A percentile compares a stretch with the other conserved stretches of the same genome.
These are phyloP conservation scores for Begonia masoniana DNA, from an alignment of 306 rosid species.

Conservation along the genomic window DNA sequence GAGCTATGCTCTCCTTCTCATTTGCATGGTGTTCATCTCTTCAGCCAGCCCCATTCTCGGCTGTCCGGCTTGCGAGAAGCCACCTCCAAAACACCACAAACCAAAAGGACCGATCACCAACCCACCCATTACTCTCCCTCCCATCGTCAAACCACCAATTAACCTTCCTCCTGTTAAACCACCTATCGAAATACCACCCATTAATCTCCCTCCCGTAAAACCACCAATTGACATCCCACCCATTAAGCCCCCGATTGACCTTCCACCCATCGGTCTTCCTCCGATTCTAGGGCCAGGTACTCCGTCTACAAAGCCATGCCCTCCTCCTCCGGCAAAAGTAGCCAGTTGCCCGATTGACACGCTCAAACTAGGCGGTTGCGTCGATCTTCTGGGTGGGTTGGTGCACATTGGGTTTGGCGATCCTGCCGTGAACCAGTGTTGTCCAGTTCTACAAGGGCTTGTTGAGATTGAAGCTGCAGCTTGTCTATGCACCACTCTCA, in stretches of 20 bases:
- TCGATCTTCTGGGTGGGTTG: slow-evolving; percentile 66
- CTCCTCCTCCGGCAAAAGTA: slow-evolving; percentile 28
- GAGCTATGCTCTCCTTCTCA: slow-evolving; percentile 39
- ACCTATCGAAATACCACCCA: slow-evolving; percentile 8
- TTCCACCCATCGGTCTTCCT: background rate
- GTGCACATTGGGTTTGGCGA: slow-evolving; percentile 75
- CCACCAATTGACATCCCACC: slow-evolving; percentile 21
- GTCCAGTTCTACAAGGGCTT: slow-evolving; percentile 70
- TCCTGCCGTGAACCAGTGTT: slow-evolving; percentile 59
- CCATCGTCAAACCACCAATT: slow-evolving; percentile 9
- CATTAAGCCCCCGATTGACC: slow-evolving; percentile 5
- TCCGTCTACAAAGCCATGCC: slow-evolving; percentile 21
- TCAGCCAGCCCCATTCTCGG: slow-evolving; percentile 57
- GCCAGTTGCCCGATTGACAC: slow-evolving; percentile 82
- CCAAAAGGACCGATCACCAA: slow-evolving; percentile 21
- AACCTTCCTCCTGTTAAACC: slow-evolving; percentile 7
- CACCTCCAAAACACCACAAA: slow-evolving; percentile 22
- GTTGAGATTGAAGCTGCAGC: slow-evolving; percentile 72
- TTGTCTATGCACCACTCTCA: slow-evolving; percentile 87
- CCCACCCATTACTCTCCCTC: slow-evolving; percentile 19
- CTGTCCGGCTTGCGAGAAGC: slow-evolving; percentile 49
- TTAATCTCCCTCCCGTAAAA: slow-evolving; percentile 10
- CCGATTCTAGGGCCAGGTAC: slow-evolving; percentile 8
- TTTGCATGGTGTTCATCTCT: slow-evolving; percentile 72
- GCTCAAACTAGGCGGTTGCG: slow-evolving; percentile 67